phyloP scores from a whole-genome alignment of 345 rosid species.

The Clausena lansium region DNA sequence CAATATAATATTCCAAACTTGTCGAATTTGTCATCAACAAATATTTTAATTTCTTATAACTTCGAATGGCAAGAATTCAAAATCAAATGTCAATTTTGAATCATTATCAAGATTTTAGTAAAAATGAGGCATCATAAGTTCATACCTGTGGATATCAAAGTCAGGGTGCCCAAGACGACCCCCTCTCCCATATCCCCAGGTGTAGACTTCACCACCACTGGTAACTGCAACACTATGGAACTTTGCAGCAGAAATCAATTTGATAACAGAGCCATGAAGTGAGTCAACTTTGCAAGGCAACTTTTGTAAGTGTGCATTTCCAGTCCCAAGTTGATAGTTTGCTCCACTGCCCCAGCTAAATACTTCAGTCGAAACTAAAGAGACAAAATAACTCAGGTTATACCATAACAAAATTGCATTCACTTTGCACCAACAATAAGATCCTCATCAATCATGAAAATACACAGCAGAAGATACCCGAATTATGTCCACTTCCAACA shows the following conservation, averaged over 20 bases:
- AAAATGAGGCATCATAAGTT: background rate
- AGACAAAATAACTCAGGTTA: slow-evolving; percentile 18
- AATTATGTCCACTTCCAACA: slow-evolving; percentile 45
- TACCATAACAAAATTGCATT: slow-evolving; percentile 6
- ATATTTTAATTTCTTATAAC: background rate
- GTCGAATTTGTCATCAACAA: background rate
- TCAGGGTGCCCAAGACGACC: slow-evolving; percentile 99
- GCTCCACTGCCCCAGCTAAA: slow-evolving; percentile 98
- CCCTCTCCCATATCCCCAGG: slow-evolving; percentile 99
- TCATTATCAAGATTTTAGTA: background rate
- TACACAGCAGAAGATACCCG: slow-evolving; percentile 42
- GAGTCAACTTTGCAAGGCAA: slow-evolving; percentile 92
- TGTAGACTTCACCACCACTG: slow-evolving; percentile 72
- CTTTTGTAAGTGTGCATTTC: slow-evolving; percentile 82
- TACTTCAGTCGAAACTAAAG: slow-evolving; percentile 78
- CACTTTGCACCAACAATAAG: slow-evolving; percentile 10
- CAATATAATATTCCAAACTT: background rate
- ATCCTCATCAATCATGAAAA: slow-evolving; percentile 14
- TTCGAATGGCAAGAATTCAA: background rate
- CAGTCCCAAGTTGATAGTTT: slow-evolving; percentile 97
- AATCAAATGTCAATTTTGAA: background rate
- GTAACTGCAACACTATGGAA: slow-evolving; percentile 91
- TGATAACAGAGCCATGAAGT: slow-evolving; percentile 64
- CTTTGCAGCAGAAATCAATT: slow-evolving; percentile 85
- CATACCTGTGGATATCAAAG: slow-evolving; percentile 95